These are phyloP conservation scores for Geotrichum cucujoidarum DNA, from an alignment of 1,139 yeast genomes.

Conservation along the genomic window DNA sequence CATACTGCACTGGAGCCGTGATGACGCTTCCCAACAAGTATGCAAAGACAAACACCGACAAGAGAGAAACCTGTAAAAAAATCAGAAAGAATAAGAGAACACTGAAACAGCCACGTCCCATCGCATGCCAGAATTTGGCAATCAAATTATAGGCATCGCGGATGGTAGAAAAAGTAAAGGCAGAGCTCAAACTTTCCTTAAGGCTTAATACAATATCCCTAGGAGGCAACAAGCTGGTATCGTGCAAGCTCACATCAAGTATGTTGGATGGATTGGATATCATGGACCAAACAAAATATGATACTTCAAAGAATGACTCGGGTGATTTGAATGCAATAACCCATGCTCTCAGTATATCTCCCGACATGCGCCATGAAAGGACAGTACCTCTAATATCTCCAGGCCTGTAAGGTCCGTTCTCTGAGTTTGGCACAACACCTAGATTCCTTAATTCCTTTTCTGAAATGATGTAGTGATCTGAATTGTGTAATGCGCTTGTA, in stretches of 20 bases:
- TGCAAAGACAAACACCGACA: slow-evolving; percentile 29
- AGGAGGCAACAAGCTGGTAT: slow-evolving; percentile 25
- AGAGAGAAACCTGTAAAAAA: slow-evolving; percentile 26
- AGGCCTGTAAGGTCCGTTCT: slow-evolving; percentile 11
- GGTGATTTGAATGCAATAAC: slow-evolving; percentile 7
- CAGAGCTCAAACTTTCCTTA: slow-evolving; percentile 9
- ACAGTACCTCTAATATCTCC: slow-evolving; percentile 27
- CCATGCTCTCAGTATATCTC: slow-evolving; percentile 25
- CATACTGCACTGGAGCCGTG: slow-evolving; percentile 1
- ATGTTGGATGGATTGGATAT: slow-evolving; percentile 6
- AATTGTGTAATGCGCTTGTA: neutral
- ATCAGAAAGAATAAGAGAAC: slow-evolving; percentile 25
- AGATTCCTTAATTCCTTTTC: slow-evolving; percentile 7
- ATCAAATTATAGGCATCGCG: neutral
- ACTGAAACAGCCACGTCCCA: slow-evolving; percentile 16
- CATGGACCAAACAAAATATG: slow-evolving; percentile 11
- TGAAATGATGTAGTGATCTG: slow-evolving; percentile 5
- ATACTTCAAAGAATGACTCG: slow-evolving; percentile 2
- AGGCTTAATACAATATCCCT: slow-evolving; percentile 25
- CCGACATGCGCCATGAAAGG: slow-evolving; percentile 32
- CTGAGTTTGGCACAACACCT: neutral
- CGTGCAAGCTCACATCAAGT: slow-evolving; percentile 1
- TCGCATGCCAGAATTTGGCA: neutral
- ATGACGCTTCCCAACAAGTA: slow-evolving; percentile 31
- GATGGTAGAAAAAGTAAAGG: slow-evolving; percentile 4